phyloP scores from a whole-genome alignment of 2,329 filamentous ascomycete genomes.

The Lojkania enalia region DNA sequence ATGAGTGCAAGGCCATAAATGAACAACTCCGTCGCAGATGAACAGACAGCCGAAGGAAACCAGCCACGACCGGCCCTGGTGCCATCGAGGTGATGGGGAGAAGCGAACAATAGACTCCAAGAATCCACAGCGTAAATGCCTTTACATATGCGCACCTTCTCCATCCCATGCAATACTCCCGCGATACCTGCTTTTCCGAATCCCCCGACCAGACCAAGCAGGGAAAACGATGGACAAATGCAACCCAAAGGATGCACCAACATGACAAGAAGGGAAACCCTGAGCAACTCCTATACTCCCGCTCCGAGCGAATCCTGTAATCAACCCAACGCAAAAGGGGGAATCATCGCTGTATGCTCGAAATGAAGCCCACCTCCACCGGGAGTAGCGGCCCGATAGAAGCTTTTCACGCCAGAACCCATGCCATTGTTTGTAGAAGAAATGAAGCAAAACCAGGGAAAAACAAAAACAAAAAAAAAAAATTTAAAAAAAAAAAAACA shows the following conservation, averaged over 20 bases:
- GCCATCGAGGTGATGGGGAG: constrained; percentile 17
- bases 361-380: constrained; percentile 43
- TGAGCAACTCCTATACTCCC: constrained; percentile 32
- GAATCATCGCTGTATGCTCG: constrained; percentile 50
- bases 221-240: constrained; percentile 16
- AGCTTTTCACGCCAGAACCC: constrained; percentile 44
- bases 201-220: constrained; percentile 9
- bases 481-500: no score
- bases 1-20: constrained; percentile 31
- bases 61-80: constrained; percentile 16
- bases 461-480: no score
- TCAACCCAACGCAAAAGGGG: constrained; percentile 46
- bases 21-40: constrained; percentile 24
- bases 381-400: constrained; percentile 37
- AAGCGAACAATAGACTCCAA: constrained; percentile 12
- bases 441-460: constrained; percentile 38
- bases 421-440: constrained; percentile 44
- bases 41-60: constrained; percentile 22
- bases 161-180: constrained; percentile 15
- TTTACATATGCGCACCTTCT: constrained; percentile 8
- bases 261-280: constrained; percentile 8
- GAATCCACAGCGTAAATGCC: constrained; percentile 4
- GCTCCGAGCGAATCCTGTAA: constrained; percentile 32
- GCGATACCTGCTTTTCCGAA: constrained; percentile 19
- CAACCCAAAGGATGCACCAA: constrained; percentile 14